Percentiles rank a stretch among this genome's conserved stretches.
phyloP scores from a whole-genome alignment of 768 basidiomycete species.

The Boletus barrowsii region DNA sequence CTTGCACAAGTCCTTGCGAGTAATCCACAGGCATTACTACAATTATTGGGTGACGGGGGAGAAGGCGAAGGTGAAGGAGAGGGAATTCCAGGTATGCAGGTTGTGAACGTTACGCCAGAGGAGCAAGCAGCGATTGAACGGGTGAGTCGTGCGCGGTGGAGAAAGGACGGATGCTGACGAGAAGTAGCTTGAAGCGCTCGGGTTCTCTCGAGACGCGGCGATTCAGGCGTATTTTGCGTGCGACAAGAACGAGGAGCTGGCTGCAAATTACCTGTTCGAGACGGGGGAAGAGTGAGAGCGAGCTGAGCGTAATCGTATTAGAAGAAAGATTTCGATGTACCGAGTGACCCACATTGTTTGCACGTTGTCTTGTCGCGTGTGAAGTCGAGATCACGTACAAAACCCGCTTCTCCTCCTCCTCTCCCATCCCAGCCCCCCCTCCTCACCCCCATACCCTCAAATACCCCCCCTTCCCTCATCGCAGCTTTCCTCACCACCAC shows the following conservation, averaged over 20 bases:
- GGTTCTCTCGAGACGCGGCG: slow-evolving; percentile 79
- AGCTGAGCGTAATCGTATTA: neutral
- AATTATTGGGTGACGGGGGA: slow-evolving; percentile 54
- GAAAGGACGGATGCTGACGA: slow-evolving; percentile 1
- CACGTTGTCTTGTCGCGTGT: slow-evolving; percentile 24
- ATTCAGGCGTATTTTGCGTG: slow-evolving; percentile 92
- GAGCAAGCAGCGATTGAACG: slow-evolving; percentile 87
- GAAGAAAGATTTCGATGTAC: neutral
- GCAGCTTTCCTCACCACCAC: neutral
- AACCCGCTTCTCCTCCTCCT: slow-evolving; percentile 20
- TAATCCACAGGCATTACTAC: slow-evolving; percentile 69
- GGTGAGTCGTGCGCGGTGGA: slow-evolving; percentile 46
- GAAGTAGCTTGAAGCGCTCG: slow-evolving; percentile 74
- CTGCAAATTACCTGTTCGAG: slow-evolving; percentile 89
- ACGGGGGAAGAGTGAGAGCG: slow-evolving; percentile 25
- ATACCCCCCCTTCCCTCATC: slow-evolving; percentile 17
- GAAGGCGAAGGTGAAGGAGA: slow-evolving; percentile 41
- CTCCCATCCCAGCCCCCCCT: slow-evolving; percentile 4
- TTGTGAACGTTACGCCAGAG: slow-evolving; percentile 78
- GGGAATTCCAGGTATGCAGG: slow-evolving; percentile 29
- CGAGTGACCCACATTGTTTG: slow-evolving; percentile 23
- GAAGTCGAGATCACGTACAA: slow-evolving; percentile 32
- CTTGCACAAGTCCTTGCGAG: slow-evolving; percentile 64
- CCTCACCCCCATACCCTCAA: slow-evolving; percentile 26
- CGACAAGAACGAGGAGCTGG: slow-evolving; percentile 95